Conservation (phyloP, 164 flowering plant species). For the Chloranthus sessilifolius region DNA sequence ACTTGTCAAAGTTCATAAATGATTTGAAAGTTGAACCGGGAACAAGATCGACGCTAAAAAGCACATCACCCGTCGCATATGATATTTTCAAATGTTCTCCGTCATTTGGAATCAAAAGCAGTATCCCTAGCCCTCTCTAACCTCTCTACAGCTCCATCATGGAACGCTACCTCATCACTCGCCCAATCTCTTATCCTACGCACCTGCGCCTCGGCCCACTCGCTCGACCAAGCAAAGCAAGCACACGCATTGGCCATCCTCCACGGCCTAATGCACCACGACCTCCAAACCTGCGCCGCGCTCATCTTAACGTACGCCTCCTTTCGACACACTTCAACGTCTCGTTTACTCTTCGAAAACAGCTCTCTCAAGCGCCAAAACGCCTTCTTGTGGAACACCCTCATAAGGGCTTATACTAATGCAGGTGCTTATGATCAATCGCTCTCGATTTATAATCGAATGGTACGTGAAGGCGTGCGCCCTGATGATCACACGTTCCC, state of each 20-base stretch:
- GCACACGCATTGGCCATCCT: slow-evolving; percentile 11
- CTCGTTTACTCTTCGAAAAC: slow-evolving; percentile 11
- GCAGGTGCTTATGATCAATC: background rate
- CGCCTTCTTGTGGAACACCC: slow-evolving; percentile 14
- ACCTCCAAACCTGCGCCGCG: slow-evolving; percentile 5
- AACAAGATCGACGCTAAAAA: no score
- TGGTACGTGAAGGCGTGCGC: slow-evolving; percentile 1
- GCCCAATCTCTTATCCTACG: slow-evolving; percentile 2
- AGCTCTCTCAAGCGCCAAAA: slow-evolving; percentile 1
- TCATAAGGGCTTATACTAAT: slow-evolving; percentile 10
- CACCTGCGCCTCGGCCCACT: slow-evolving; percentile 2
- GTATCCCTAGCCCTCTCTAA: no score
- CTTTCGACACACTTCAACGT: slow-evolving; percentile 5
- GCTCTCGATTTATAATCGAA: slow-evolving; percentile 4
- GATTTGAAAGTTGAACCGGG: no score
- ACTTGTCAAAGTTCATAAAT: no score
- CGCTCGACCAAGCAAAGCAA: slow-evolving; percentile 7
- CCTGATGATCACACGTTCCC: slow-evolving; percentile 20
- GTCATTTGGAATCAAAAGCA: no score
- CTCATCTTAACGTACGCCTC: slow-evolving; percentile 14
- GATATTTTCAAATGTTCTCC: no score
- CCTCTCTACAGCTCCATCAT: no score
- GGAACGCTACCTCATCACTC: slow-evolving; percentile 4
- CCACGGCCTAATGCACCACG: slow-evolving; percentile 8
- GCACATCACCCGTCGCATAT: no score